Percentiles rank a stretch among this genome's conserved stretches.
Evolutionary conservation across 345 rosid species (phyloP).

Genomic region (Eucalyptus cloeziana): DNA sequence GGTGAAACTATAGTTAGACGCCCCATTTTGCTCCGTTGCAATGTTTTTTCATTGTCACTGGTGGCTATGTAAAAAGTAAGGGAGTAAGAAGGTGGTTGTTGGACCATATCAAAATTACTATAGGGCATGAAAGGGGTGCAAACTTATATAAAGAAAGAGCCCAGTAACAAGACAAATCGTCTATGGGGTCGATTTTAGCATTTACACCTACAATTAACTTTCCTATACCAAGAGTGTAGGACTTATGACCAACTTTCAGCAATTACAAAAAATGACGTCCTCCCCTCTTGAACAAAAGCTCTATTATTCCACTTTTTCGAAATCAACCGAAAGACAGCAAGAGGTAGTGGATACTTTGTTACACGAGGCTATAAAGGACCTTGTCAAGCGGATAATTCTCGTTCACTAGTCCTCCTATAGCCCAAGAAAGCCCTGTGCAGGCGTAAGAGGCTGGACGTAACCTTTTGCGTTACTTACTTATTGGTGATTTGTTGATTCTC

Average conservation of each 20-base stretch:
- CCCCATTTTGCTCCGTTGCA: background rate
- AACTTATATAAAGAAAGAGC: background rate
- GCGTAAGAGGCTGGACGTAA: background rate
- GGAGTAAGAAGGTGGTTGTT: background rate
- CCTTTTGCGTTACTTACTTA: background rate
- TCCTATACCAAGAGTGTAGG: background rate
- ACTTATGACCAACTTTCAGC: background rate
- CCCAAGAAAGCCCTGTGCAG: background rate
- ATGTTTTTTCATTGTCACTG: background rate
- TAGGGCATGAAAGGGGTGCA: background rate
- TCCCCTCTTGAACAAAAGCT: background rate
- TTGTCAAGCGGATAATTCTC: background rate
- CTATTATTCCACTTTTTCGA: background rate
- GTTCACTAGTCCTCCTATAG: background rate
- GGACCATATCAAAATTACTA: background rate
- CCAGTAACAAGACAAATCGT: background rate
- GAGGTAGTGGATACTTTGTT: background rate
- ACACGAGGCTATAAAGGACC: background rate
- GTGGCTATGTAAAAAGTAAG: background rate
- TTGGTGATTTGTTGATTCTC: background rate
- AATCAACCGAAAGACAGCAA: background rate
- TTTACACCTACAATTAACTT: background rate
- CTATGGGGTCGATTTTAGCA: background rate
- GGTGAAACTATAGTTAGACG: background rate
- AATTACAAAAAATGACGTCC: background rate